These are phyloP conservation scores for Inosperma sp. DNA, from an alignment of 768 basidiomycete species.

Conservation along the genomic window DNA sequence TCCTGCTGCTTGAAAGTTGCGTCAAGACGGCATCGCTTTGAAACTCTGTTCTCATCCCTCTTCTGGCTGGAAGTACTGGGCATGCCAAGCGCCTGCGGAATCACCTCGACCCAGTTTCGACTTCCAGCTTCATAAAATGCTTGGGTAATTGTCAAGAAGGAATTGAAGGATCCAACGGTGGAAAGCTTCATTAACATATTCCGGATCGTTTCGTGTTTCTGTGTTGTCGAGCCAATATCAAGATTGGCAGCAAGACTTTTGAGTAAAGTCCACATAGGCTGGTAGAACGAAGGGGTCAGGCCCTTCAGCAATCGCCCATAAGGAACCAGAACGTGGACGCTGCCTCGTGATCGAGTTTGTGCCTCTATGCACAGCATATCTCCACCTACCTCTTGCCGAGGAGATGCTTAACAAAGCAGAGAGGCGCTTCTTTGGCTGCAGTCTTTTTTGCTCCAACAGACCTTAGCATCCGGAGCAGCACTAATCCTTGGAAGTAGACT, in stretches of 20 bases:
- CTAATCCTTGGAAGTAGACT: not conserved
- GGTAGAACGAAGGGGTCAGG: no score
- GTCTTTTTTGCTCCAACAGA: not conserved
- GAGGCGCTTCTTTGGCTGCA: not conserved
- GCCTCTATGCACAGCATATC: not conserved
- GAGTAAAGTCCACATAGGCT: no score
- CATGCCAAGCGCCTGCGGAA: not conserved
- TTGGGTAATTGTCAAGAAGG: not conserved
- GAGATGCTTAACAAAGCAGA: not conserved
- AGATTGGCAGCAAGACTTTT: no score
- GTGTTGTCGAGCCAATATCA: no score
- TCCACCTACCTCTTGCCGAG: not conserved
- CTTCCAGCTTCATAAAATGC: not conserved
- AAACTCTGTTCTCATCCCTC: not conserved
- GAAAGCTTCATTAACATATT: not conserved
- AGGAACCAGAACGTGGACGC: not conserved
- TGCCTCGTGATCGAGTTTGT: slow-evolving; percentile 6
- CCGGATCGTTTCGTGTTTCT: no score
- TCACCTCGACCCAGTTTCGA: not conserved
- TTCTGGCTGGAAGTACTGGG: not conserved
- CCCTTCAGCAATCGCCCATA: no score
- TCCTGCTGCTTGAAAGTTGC: no score
- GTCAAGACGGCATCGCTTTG: not conserved
- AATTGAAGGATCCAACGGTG: no score
- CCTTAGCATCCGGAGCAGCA: not conserved